phyloP scores from a whole-genome alignment of 177 flowering plant genomes.

The Vitis hybrid region DNA sequence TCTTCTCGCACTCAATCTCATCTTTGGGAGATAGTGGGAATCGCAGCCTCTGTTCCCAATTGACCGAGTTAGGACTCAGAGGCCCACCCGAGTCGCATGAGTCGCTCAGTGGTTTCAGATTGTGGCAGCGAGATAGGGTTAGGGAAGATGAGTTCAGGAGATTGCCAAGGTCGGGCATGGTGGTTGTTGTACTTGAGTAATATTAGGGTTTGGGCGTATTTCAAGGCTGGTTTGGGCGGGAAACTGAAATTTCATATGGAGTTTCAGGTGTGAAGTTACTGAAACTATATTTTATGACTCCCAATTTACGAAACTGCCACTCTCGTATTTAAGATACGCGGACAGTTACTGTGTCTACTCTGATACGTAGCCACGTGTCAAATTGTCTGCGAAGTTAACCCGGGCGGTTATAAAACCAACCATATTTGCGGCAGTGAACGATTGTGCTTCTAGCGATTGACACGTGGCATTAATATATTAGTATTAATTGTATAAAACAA shows the following conservation, averaged over 20 bases:
- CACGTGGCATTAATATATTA: no score
- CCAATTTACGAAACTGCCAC: no score
- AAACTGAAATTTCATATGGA: neutral
- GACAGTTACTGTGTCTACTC: no score
- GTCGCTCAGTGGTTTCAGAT: constrained; percentile 13
- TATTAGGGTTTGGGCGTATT: constrained; percentile 7
- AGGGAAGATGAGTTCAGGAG: constrained; percentile 19
- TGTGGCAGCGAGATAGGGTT: constrained; percentile 18
- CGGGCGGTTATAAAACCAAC: no score
- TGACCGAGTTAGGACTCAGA: constrained; percentile 3
- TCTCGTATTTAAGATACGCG: no score
- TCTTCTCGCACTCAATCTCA: constrained; percentile 1
- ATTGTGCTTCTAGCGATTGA: no score
- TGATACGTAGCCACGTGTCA: no score
- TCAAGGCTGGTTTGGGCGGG: neutral
- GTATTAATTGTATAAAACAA: no score
- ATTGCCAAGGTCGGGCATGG: constrained; percentile 37
- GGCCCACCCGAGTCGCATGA: constrained; percentile 9
- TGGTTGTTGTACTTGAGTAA: neutral
- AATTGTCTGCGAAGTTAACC: no score
- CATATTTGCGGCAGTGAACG: no score
- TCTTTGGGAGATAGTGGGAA: neutral
- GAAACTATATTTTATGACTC: no score
- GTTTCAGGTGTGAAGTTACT: no score
- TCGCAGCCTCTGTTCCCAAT: constrained; percentile 11